Conservation (phyloP, 352 stramenopile genomes). For the Phytophthora crassamura region DNA sequence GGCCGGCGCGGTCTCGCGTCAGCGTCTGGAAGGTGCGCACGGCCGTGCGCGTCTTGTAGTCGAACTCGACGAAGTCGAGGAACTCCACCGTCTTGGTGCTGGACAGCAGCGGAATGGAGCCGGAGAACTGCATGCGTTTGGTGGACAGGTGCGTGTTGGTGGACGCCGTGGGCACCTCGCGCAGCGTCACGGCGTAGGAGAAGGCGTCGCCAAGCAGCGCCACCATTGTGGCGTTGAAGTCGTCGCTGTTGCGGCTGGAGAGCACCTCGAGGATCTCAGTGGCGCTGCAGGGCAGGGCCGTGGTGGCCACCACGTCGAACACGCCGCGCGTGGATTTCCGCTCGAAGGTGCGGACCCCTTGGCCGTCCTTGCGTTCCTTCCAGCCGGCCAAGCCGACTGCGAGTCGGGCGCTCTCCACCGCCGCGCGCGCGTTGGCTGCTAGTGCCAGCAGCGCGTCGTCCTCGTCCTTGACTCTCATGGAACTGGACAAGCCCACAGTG, state of each 20-base stretch:
- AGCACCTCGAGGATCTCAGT: slow-evolving; percentile 40
- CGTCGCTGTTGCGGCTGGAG: slow-evolving; percentile 41
- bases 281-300: slow-evolving; percentile 36
- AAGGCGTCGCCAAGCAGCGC: slow-evolving; percentile 42
- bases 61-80: slow-evolving; percentile 38
- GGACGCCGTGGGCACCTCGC: slow-evolving; percentile 28
- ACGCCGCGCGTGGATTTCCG: slow-evolving; percentile 20
- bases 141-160: slow-evolving; percentile 27
- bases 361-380: slow-evolving; percentile 41
- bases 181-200: slow-evolving; percentile 43
- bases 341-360: slow-evolving; percentile 42
- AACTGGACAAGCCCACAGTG: slow-evolving; percentile 17
- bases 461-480: slow-evolving; percentile 21
- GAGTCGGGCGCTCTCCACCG: slow-evolving; percentile 26
- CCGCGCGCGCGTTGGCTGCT: slow-evolving; percentile 17
- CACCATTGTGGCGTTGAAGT: slow-evolving; percentile 51
- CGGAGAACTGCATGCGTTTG: slow-evolving; percentile 41
- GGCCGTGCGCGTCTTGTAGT: slow-evolving; percentile 32
- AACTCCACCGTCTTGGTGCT: slow-evolving; percentile 43
- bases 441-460: slow-evolving; percentile 36
- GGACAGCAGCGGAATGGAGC: slow-evolving; percentile 35
- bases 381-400: slow-evolving; percentile 22
- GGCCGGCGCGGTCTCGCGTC: slow-evolving; percentile 23
- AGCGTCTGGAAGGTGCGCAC: slow-evolving; percentile 39
- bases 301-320: slow-evolving; percentile 30